Base-by-base conservation (phyloP, 805 yeast species). In the Metschnikowia matae region DNA sequence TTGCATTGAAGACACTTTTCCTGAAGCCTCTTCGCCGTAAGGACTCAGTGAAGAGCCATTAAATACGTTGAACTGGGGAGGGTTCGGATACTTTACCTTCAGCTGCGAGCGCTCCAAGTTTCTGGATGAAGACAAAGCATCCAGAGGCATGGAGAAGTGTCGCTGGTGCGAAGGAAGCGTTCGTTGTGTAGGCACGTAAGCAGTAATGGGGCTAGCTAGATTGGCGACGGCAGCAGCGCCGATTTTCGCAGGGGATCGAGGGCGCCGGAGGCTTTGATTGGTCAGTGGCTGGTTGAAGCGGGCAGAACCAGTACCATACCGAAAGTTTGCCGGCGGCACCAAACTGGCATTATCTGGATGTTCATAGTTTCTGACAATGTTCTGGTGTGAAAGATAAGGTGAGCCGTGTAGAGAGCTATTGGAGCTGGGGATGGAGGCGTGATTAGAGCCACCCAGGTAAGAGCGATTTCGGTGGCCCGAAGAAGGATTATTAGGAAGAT, bases 161-260 rank as follows among this genome's bases (percentile, higher is more conserved):
- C 78, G 63, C 55, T 70, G 77, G 53, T 73, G 78, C 41, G 48
- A 42, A 3, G 61, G 60, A 7, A 58, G 46, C 6, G 61, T 58
- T 26, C 59, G 48, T 48, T 54, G 37, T 50, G 60, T 23, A 51
- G 61, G 56, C 33, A 66, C 59, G 56, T 67, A 67, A 1, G 63
- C 76, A 0, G 71, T 64, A 10, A 68, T 59, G 13, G 76, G 77
- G 15, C 66, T 62, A 6, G 73, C 65, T 37, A 71, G 54, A 55
- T 62, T 67, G 18, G 88, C 85, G 1, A 85, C 87, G 1, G 89
- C 89, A 20, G 77, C 79, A 1, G 89, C 89, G 0, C 91, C 91
- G 10, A 84, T 75, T 57, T 81, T 82, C 1, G 89, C 86, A 0
- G 90, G 90, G 1, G 88, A 82, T 31, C 77, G 64, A 15, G 84